A percentile compares a stretch with the other conserved stretches of the same genome.
Conservation (phyloP, 2,329 filamentous ascomycete species). For the Clarireedia hainanense region DNA sequence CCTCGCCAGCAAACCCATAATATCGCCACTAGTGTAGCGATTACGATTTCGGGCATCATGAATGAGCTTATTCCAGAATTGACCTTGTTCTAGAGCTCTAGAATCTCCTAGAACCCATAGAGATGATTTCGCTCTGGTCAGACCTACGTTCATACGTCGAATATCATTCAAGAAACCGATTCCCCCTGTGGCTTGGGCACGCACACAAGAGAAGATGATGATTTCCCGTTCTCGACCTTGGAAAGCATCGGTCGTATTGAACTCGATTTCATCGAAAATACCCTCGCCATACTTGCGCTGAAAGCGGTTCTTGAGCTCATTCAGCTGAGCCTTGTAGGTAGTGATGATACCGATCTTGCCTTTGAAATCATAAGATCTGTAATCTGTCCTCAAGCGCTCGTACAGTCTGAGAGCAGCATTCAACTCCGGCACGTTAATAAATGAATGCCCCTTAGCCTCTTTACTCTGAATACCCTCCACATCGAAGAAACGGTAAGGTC, state of each 20-base stretch:
- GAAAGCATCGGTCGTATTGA: slow-evolving; percentile 98
- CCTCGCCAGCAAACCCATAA: slow-evolving; percentile 45
- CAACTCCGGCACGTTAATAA: slow-evolving; percentile 83
- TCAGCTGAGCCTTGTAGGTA: slow-evolving; percentile 90
- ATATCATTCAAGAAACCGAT: slow-evolving; percentile 99
- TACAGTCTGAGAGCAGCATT: slow-evolving; percentile 82
- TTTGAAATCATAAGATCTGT: slow-evolving; percentile 57
- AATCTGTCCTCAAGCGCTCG: slow-evolving; percentile 68
- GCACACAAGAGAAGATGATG: slow-evolving; percentile 98
- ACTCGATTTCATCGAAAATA: slow-evolving; percentile 77
- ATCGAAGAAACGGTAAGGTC: slow-evolving; percentile 95
- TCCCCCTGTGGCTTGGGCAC: slow-evolving; percentile 83
- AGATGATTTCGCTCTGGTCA: slow-evolving; percentile 93
- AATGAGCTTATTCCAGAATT: slow-evolving; percentile 86
- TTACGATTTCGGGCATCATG: slow-evolving; percentile 69
- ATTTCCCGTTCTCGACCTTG: slow-evolving; percentile 95
- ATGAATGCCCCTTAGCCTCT: slow-evolving; percentile 76
- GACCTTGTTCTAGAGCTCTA: slow-evolving; percentile 72
- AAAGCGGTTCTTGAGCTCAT: slow-evolving; percentile 71
- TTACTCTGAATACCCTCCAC: slow-evolving; percentile 80
- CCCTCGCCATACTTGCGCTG: slow-evolving; percentile 60
- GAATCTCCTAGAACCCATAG: slow-evolving; percentile 96
- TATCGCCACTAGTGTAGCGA: slow-evolving; percentile 65
- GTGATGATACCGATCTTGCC: slow-evolving; percentile 96
- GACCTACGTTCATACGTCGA: slow-evolving; percentile 96